Conservation (phyloP, 352 stramenopile genomes). For the Phytophthora kernoviae region DNA sequence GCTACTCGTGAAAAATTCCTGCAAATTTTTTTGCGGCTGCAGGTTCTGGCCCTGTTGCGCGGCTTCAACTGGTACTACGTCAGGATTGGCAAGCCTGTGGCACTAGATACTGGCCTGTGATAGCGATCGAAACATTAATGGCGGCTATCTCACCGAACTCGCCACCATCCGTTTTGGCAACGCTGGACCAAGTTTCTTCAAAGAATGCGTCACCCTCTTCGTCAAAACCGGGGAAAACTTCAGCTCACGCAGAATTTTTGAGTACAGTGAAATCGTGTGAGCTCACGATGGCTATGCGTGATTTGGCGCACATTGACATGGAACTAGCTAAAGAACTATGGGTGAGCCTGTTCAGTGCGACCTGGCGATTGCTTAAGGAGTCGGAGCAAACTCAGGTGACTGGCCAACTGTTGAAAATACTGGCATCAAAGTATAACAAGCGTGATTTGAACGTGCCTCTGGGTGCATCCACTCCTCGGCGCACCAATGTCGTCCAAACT, state of each 20-base stretch:
- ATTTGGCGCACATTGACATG: conserved; percentile 81
- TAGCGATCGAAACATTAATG: conserved; percentile 79
- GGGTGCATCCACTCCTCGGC: conserved; percentile 41
- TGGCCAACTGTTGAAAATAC: conserved; percentile 69
- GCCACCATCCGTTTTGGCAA: conserved; percentile 19
- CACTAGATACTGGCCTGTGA: conserved; percentile 83
- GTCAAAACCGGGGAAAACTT: conserved; percentile 4
- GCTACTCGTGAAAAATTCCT: conserved; percentile 73
- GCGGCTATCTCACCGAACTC: conserved; percentile 39
- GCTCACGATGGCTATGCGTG: conserved; percentile 59
- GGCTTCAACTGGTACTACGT: conserved; percentile 72
- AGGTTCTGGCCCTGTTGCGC: conserved; percentile 44
- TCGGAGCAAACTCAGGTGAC: conserved; percentile 62
- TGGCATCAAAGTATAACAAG: conserved; percentile 90
- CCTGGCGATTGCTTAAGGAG: conserved; percentile 54
- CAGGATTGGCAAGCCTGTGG: conserved; percentile 90
- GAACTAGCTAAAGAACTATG: conserved; percentile 87
- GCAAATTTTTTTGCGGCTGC: conserved; percentile 62
- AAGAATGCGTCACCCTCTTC: conserved; percentile 1
- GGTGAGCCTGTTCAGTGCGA: conserved; percentile 73
- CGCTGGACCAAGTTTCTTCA: background rate
- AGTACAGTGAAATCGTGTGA: conserved; percentile 39
- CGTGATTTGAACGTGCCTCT: conserved; percentile 82
- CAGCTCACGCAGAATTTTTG: conserved; percentile 38
- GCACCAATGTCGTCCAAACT: conserved; percentile 87